These are phyloP conservation scores for Diaporthe caulivora DNA, from an alignment of 2,329 filamentous ascomycete genomes.

Conservation along the genomic window DNA sequence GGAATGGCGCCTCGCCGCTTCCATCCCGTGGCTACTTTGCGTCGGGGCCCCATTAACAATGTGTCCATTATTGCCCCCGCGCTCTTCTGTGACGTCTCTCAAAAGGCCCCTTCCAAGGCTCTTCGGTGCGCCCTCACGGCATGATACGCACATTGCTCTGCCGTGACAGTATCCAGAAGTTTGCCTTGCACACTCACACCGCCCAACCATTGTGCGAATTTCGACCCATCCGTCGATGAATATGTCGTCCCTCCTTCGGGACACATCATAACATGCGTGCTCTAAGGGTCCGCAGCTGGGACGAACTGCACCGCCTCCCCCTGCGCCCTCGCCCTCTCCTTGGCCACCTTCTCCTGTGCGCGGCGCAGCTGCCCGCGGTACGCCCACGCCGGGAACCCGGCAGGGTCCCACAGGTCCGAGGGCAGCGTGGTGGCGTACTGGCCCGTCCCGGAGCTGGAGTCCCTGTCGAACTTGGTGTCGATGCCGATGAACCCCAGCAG, in stretches of 20 bases:
- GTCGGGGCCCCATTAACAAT: too few species aligned
- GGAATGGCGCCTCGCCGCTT: background rate
- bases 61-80: too few species aligned
- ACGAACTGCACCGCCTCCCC: constrained; percentile 66
- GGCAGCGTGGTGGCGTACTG: constrained; percentile 76
- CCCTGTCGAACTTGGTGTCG: constrained; percentile 49
- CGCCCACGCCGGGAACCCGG: constrained; percentile 66
- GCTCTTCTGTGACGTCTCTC: too few species aligned
- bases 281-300: constrained; percentile 42
- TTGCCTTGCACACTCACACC: background rate
- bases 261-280: background rate
- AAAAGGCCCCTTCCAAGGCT: background rate
- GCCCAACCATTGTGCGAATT: too few species aligned
- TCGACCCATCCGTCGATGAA: background rate
- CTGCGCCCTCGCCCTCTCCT: constrained; percentile 58
- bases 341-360: constrained; percentile 59
- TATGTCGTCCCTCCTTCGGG: too few species aligned
- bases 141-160: background rate
- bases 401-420: constrained; percentile 69
- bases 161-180: background rate
- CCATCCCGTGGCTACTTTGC: background rate
- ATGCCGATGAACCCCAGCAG: constrained; percentile 75
- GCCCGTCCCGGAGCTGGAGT: constrained; percentile 58
- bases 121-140: too few species aligned
- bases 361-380: constrained; percentile 63